Evolutionary conservation across 2,329 filamentous ascomycete genomes (phyloP).

Genomic region (Hypoxylon sp.): DNA sequence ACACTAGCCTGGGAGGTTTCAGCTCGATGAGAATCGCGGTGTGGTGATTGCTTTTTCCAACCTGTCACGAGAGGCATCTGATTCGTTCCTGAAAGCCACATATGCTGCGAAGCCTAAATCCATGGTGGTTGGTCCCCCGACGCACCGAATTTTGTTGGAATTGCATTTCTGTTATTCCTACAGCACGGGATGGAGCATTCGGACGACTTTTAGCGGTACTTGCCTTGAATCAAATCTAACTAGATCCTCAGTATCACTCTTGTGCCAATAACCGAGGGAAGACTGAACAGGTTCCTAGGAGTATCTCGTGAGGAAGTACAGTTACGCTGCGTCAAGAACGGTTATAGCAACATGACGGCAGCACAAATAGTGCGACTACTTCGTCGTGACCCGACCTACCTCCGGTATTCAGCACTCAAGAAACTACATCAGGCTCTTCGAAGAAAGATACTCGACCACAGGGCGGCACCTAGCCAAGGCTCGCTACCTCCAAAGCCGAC

Average conservation of each 20-base stretch:
- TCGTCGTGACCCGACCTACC: not conserved
- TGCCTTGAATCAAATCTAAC: not conserved
- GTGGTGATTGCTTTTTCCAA: not conserved
- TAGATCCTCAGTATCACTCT: not conserved
- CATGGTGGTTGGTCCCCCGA: not conserved
- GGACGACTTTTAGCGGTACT: not conserved
- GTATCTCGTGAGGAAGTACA: not conserved
- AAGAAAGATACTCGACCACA: constrained; percentile 4
- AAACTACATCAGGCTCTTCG: constrained; percentile 1
- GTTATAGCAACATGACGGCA: not conserved
- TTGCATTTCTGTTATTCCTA: not conserved
- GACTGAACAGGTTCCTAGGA: not conserved
- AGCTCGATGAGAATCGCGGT: not conserved
- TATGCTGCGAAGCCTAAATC: not conserved
- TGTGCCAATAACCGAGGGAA: not conserved
- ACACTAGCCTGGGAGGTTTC: not conserved
- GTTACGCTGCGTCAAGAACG: not conserved
- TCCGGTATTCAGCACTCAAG: not conserved
- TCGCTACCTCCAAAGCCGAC: not conserved
- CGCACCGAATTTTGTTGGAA: not conserved
- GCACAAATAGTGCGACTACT: not conserved
- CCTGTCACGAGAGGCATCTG: not conserved
- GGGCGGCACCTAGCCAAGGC: not conserved
- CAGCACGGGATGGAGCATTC: not conserved
- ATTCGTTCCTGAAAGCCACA: constrained; percentile 8